A percentile compares a stretch with the other conserved stretches of the same genome.
These are phyloP conservation scores for Syzygium jambos DNA, from an alignment of 345 rosid species.

Conservation along the genomic window DNA sequence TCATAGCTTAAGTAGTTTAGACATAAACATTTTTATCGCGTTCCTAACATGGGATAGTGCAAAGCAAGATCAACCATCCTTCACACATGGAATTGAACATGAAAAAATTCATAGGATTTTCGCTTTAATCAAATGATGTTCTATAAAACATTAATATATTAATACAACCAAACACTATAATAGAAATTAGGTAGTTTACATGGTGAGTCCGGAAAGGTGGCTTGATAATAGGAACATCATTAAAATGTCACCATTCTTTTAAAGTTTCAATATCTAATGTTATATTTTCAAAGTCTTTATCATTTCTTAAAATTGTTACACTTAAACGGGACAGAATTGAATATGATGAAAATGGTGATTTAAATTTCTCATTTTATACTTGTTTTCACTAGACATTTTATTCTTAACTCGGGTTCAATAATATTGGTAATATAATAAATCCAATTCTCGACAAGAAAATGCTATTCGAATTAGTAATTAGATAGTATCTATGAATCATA, in stretches of 20 bases:
- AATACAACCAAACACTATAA: no score
- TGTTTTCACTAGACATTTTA: no score
- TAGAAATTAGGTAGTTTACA: background rate
- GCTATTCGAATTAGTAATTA: background rate
- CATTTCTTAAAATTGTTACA: background rate
- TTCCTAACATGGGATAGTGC: background rate
- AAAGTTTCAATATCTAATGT: background rate
- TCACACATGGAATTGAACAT: fast-evolving
- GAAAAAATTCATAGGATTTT: background rate
- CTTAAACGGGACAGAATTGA: no score
- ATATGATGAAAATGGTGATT: no score
- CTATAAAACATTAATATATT: no score
- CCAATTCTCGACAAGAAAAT: background rate
- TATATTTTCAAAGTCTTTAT: background rate
- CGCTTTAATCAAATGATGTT: background rate
- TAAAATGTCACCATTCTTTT: background rate
- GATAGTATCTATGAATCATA: background rate
- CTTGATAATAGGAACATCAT: background rate
- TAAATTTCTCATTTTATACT: no score
- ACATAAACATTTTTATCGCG: fast-evolving
- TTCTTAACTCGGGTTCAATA: no score
- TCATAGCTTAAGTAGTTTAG: background rate
- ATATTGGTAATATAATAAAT: no score
- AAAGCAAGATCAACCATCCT: background rate
- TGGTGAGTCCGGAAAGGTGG: background rate